Evolutionary conservation across 495 filamentous ascomycete genomes (phyloP).

Genomic region (Penicillium flavigenum): DNA sequence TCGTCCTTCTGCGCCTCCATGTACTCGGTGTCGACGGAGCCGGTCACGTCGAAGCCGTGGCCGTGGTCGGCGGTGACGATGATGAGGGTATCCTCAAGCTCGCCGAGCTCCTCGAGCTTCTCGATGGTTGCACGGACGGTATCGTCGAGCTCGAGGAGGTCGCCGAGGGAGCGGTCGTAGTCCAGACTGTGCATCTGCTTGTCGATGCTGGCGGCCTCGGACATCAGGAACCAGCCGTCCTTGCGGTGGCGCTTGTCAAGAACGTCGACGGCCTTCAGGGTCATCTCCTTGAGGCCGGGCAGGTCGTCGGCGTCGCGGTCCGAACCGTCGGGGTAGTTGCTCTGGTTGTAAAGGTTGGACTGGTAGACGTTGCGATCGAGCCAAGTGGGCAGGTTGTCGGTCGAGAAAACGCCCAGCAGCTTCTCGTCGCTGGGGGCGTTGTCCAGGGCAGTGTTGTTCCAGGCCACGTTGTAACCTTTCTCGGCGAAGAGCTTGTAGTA

Average conservation of each 20-base stretch:
- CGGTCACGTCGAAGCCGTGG: conserved; percentile 69
- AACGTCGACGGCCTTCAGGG: conserved; percentile 72
- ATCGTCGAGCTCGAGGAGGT: conserved; percentile 74
- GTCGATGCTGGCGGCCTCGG: conserved; percentile 72
- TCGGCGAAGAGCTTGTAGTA: conserved; percentile 67
- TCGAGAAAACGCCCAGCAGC: conserved; percentile 67
- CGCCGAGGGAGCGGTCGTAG: conserved; percentile 73
- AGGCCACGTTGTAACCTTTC: conserved; percentile 61
- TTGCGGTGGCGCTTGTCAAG: conserved; percentile 59
- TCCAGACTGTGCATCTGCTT: conserved; percentile 78
- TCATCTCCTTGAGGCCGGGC: conserved; percentile 79
- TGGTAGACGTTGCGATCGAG: conserved; percentile 71
- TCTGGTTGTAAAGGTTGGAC: conserved; percentile 55
- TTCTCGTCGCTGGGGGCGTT: conserved; percentile 50
- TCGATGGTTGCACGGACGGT: conserved; percentile 65
- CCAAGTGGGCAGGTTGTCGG: conserved; percentile 65
- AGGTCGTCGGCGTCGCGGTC: conserved; percentile 59
- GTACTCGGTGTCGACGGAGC: conserved; percentile 57
- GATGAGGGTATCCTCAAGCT: conserved; percentile 64
- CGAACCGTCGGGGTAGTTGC: conserved; percentile 61
- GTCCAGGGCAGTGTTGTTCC: conserved; percentile 64
- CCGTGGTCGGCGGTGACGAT: conserved; percentile 76
- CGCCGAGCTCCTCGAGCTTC: conserved; percentile 55
- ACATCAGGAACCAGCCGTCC: conserved; percentile 75
- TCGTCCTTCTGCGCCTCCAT: conserved; percentile 56